Base-by-base conservation (phyloP, 352 stramenopile species). In the Globisporangium barbulae region DNA sequence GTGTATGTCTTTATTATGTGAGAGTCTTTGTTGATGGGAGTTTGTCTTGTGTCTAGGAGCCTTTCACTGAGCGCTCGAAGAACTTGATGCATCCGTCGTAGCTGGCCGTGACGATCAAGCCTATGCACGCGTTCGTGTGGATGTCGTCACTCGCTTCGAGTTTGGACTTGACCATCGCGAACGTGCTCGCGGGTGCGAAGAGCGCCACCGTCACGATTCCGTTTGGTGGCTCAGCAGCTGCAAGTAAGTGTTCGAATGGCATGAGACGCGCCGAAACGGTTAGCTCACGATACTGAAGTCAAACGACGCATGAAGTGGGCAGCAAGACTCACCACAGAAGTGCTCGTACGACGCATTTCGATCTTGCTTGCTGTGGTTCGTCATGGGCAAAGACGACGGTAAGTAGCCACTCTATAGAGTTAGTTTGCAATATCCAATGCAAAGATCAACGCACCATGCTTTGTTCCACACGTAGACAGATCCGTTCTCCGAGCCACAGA, bases 381-480 rank as follows among this genome's bases (percentile, higher is more conserved):
- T 76, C 41, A 88, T 74, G 49, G 78, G 81, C 68, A 10, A 33
- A 22, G 19, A 28, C 33, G 19, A 28, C n/a, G 65, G 65, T 39
- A 75, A 63, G 59, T 75, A 83, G 49, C 49, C 41, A 17, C n/a
- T 41, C 15, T 12, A 54, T 6, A 54, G 25, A 28, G 25, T 28
- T 28, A 35, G 22, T 5, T 19, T 53, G 47, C 49, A 55, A 39
- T 8, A n/a, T 17, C 21, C 42, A 6, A 59, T 1, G 1, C 13
- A 42, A 41, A 28, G 12, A 39, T 21, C n/a, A 19, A 47, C 64
- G 15, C 21, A 89, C 77, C 69, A 85, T 30, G 75, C 71, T 81
- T 91, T 94, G 74, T 83, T 90, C 86, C 87, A 96, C 48, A 96
- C 78, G 74, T 90, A 93, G 37, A 96, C 84, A 6, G 84, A 81